phyloP scores from a whole-genome alignment of 768 basidiomycete genomes.

The Rhodotorula kratochvilovae region DNA sequence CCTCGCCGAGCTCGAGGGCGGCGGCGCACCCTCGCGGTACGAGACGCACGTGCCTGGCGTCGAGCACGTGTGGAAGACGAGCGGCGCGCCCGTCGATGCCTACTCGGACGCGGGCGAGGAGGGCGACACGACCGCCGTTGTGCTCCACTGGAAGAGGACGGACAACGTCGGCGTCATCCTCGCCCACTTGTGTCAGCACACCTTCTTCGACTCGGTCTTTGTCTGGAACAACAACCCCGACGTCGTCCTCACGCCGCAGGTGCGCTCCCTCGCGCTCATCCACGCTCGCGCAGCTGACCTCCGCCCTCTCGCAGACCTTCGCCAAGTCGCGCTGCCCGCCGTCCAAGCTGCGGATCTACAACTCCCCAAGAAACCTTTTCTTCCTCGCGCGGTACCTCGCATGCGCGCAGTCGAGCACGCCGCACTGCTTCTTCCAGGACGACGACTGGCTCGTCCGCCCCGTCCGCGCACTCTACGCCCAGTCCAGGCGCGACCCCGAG shows the following conservation, averaged over 20 bases:
- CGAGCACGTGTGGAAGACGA: slow-evolving; percentile 6
- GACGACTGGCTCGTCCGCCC: slow-evolving; percentile 41
- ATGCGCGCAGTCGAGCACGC: slow-evolving; percentile 23
- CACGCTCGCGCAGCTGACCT: not conserved
- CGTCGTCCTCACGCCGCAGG: slow-evolving; percentile 17
- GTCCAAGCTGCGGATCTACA: slow-evolving; percentile 37
- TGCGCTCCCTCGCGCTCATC: not conserved
- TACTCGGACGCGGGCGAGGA: not conserved
- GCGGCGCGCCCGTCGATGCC: not conserved
- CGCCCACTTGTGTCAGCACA: slow-evolving; percentile 41
- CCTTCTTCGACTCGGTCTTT: slow-evolving; percentile 26
- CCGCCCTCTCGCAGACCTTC: not conserved
- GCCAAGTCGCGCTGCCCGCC: slow-evolving; percentile 22
- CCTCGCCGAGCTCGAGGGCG: not conserved
- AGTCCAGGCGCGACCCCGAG: slow-evolving; percentile 38
- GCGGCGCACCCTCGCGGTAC: not conserved
- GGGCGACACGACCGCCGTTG: slow-evolving; percentile 38
- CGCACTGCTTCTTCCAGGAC: slow-evolving; percentile 42
- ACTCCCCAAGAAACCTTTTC: slow-evolving; percentile 38
- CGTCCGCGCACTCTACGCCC: slow-evolving; percentile 32
- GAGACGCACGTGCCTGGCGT: not conserved
- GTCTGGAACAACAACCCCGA: slow-evolving; percentile 44
- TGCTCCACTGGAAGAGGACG: slow-evolving; percentile 67
- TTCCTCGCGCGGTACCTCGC: slow-evolving; percentile 41
- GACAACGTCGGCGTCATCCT: slow-evolving; percentile 60